These are phyloP conservation scores for Zea luxurians DNA, from an alignment of 176 grass and related monocot genomes.

Conservation along the genomic window DNA sequence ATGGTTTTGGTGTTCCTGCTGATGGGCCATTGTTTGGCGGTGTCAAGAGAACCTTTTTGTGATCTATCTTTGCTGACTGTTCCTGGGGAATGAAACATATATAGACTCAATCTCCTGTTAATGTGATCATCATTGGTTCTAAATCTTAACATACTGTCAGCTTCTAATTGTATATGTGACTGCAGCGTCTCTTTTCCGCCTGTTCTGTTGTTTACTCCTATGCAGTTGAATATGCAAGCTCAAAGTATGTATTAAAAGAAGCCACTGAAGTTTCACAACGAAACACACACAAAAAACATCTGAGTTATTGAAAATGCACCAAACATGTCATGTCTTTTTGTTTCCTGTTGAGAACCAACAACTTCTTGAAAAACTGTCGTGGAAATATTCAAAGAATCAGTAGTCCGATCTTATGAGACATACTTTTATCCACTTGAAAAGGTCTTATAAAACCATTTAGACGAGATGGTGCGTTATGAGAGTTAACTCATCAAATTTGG, in stretches of 20 bases:
- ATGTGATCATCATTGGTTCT: neutral
- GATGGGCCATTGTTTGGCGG: constrained; percentile 27
- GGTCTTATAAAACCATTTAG: neutral
- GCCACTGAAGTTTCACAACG: neutral
- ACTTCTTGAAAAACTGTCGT: neutral
- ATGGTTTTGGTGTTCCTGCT: constrained; percentile 20
- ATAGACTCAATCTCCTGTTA: neutral
- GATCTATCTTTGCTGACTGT: neutral
- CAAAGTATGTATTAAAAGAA: neutral
- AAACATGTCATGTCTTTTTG: neutral
- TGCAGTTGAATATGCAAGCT: neutral
- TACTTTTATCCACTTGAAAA: neutral
- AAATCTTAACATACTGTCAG: neutral
- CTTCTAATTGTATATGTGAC: neutral
- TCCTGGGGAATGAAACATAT: constrained; percentile 12
- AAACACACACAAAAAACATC: neutral
- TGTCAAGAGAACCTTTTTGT: neutral
- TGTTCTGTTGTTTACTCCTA: constrained; percentile 3
- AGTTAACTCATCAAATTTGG: too few relatives aligned
- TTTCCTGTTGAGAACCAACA: neutral
- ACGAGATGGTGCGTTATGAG: too few relatives aligned
- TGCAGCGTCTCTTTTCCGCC: neutral
- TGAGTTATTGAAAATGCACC: neutral
- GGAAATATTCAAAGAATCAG: neutral
- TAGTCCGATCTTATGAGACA: neutral